Evolutionary conservation across 768 basidiomycete species (phyloP).

Genomic region (Xerocomellus dryophilus): DNA sequence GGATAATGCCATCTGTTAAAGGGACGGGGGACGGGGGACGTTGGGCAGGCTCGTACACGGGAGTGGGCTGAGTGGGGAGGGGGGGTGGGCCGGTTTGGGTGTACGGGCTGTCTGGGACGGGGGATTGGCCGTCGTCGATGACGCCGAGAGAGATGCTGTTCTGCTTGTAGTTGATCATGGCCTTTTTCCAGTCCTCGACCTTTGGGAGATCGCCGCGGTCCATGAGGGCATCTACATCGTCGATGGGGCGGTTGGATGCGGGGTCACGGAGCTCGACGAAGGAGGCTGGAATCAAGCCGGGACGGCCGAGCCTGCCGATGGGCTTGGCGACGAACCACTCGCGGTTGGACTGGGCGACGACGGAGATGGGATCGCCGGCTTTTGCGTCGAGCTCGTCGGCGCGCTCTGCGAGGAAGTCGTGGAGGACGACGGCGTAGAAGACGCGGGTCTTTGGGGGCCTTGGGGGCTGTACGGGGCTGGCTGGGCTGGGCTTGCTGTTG

Average conservation of each 20-base stretch:
- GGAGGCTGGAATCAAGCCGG: conserved; percentile 94
- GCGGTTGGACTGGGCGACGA: conserved; percentile 98
- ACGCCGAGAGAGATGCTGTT: conserved; percentile 93
- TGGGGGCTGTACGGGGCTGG: conserved; percentile 35
- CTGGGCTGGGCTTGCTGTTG: conserved; percentile 22
- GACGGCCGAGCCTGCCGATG: conserved; percentile 90
- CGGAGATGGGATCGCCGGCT: conserved; percentile 89
- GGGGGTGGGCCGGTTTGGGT: conserved; percentile 19
- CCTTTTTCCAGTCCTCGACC: conserved; percentile 99
- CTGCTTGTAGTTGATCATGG: conserved; percentile 93
- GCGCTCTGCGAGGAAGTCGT: conserved; percentile 94
- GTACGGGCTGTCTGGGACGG: conserved; percentile 45
- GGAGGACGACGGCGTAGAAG: conserved; percentile 92
- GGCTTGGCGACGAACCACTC: conserved; percentile 99
- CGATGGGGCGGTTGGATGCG: conserved; percentile 72
- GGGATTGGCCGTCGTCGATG: conserved; percentile 60
- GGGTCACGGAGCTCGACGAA: conserved; percentile 98
- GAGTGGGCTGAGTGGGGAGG: conserved; percentile 7
- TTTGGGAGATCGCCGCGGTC: conserved; percentile 85
- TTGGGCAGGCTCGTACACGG: conserved; percentile 13
- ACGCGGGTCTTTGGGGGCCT: conserved; percentile 49
- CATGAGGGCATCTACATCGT: conserved; percentile 74
- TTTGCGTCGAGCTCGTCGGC: conserved; percentile 95
- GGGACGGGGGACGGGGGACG: conserved; percentile 43
- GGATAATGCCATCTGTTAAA: conserved; percentile 81